Evolutionary conservation across 805 yeast genomes (phyloP).

Genomic region (Saturnispora zaruensis): DNA sequence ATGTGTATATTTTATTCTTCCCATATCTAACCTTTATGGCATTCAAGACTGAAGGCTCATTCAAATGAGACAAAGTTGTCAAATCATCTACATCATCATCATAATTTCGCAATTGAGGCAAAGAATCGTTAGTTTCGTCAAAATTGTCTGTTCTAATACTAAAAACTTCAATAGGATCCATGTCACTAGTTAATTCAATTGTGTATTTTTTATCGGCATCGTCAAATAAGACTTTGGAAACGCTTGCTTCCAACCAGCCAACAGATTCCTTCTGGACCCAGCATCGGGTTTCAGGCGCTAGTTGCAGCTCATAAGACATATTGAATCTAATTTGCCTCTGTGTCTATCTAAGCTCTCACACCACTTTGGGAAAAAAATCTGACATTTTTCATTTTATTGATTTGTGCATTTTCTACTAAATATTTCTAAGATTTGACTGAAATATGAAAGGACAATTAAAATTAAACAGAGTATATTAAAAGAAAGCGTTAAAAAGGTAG

Average conservation of each 20-base stretch:
- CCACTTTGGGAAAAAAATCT: neutral
- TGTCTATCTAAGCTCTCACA: neutral
- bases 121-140: slow-evolving; percentile 43
- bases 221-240: slow-evolving; percentile 30
- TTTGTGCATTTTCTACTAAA: neutral
- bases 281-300: slow-evolving; percentile 36
- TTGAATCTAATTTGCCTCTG: neutral
- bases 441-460: neutral
- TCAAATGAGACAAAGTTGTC: slow-evolving; percentile 82
- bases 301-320: slow-evolving; percentile 1
- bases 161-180: slow-evolving; percentile 33
- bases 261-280: slow-evolving; percentile 68
- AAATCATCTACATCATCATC: slow-evolving; percentile 94
- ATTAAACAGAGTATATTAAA: neutral
- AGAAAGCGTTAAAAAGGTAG: neutral
- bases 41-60: slow-evolving; percentile 93
- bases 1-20: slow-evolving; percentile 85
- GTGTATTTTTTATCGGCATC: slow-evolving; percentile 32
- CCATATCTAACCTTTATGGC: slow-evolving; percentile 87
- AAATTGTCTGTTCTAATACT: slow-evolving; percentile 41
- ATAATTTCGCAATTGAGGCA: slow-evolving; percentile 84
- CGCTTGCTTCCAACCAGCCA: slow-evolving; percentile 72
- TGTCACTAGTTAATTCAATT: slow-evolving; percentile 47
- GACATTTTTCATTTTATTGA: neutral
- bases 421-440: neutral